Conservation (phyloP, 108 stramenopile species). For the Craspedostauros australis region DNA sequence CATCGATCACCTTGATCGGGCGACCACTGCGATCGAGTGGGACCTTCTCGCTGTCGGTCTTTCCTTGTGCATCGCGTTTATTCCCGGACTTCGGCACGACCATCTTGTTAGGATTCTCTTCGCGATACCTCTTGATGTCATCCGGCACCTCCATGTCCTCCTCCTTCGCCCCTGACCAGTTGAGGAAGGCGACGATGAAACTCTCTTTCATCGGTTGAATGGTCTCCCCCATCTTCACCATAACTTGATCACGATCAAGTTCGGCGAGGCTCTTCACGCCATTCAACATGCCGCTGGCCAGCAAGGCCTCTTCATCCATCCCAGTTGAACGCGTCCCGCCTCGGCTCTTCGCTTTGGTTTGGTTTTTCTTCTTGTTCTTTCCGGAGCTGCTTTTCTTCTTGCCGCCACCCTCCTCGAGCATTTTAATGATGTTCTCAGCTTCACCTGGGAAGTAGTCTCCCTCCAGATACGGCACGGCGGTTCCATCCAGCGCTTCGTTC, state of each 20-base stretch:
- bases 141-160: conserved; percentile 77
- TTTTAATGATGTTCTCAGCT: conserved; percentile 96
- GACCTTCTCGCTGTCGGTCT: conserved; percentile 9
- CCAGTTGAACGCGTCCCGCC: conserved; percentile 47
- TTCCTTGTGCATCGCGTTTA: conserved; percentile 48
- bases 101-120: conserved; percentile 21
- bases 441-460: conserved; percentile 99
- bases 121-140: conserved; percentile 42
- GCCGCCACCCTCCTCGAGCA: conserved; percentile 74
- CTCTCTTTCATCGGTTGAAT: conserved; percentile 95
- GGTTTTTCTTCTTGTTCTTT: conserved; percentile 59
- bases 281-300: conserved; percentile 59
- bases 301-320: conserved; percentile 54
- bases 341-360: conserved; percentile 51
- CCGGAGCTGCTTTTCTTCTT: conserved; percentile 46
- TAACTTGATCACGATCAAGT: conserved; percentile 81
- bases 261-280: conserved; percentile 42
- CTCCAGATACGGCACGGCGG: conserved; percentile 93
- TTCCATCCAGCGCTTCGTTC: conserved; percentile 69
- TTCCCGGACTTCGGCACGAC: conserved; percentile 20
- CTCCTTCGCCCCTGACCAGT: conserved; percentile 71
- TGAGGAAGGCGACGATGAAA: conserved; percentile 95
- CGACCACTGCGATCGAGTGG: conserved; percentile 39
- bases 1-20: conserved; percentile 77
- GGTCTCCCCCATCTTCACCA: conserved; percentile 90